Percentiles rank a stretch among this genome's conserved stretches.
phyloP scores from a whole-genome alignment of 2,329 filamentous ascomycete genomes.

The Nakataea oryzae region DNA sequence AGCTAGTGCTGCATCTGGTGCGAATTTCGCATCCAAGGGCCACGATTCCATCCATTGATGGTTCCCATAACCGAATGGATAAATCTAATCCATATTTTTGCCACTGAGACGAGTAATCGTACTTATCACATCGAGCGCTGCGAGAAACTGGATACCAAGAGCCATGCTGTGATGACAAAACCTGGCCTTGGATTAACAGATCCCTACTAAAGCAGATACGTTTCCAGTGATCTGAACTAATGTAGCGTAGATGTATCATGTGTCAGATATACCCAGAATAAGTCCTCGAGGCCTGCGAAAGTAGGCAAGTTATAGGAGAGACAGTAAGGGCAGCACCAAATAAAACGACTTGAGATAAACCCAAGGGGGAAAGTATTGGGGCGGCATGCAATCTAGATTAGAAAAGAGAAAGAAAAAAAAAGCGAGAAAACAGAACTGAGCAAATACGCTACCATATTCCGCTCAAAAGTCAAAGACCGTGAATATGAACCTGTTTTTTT shows the following conservation, averaged over 20 bases:
- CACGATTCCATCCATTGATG: too few species aligned
- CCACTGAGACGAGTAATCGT: not conserved
- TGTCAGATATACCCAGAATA: not conserved
- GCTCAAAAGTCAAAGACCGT: not conserved
- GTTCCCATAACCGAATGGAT: not conserved
- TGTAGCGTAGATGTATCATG: not conserved
- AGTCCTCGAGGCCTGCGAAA: not conserved
- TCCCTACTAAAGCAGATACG: not conserved
- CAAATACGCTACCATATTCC: too few species aligned
- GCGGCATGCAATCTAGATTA: not conserved
- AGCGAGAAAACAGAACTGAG: too few species aligned
- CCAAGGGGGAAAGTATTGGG: not conserved
- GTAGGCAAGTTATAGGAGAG: not conserved
- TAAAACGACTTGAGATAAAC: not conserved
- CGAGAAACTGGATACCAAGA: not conserved
- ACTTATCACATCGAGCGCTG: not conserved
- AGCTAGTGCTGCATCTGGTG: too few species aligned
- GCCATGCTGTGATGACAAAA: not conserved
- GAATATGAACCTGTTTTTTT: too few species aligned
- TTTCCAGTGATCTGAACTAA: not conserved
- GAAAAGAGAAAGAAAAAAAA: too few species aligned
- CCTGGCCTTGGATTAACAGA: not conserved
- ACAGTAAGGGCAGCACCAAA: not conserved
- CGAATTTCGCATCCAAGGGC: too few species aligned
- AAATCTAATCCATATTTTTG: not conserved